phyloP scores from a whole-genome alignment of 352 stramenopile species.

The Phytopythium kandeliae region DNA sequence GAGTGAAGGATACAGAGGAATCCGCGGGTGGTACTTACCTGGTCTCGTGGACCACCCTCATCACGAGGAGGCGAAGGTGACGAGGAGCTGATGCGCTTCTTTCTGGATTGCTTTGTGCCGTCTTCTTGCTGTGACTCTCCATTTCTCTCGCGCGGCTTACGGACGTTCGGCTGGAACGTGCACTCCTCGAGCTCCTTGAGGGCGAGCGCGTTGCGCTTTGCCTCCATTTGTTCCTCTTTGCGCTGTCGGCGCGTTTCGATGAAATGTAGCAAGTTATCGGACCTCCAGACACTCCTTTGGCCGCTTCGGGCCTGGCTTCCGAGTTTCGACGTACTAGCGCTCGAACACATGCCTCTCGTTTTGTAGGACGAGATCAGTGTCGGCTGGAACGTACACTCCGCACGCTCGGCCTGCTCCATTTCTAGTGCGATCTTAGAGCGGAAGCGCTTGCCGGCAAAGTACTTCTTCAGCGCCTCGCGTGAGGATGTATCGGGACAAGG shows the following conservation, averaged over 20 bases:
- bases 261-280: slow-evolving; percentile 56
- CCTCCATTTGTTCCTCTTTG: slow-evolving; percentile 51
- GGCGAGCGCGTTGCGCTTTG: slow-evolving; percentile 49
- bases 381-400: slow-evolving; percentile 70
- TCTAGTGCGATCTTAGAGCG: slow-evolving; percentile 63
- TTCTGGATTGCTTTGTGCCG: background rate
- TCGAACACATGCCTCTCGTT: slow-evolving; percentile 10
- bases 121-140: background rate
- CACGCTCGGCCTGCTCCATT: slow-evolving; percentile 56
- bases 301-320: slow-evolving; percentile 14
- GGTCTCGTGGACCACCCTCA: background rate
- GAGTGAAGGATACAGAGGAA: no score
- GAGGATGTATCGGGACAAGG: slow-evolving; percentile 12
- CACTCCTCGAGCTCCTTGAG: slow-evolving; percentile 72
- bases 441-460: slow-evolving; percentile 66
- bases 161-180: slow-evolving; percentile 72
- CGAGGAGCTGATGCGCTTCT: slow-evolving; percentile 5
- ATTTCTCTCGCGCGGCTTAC: slow-evolving; percentile 8
- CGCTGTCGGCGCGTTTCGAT: slow-evolving; percentile 59
- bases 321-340: slow-evolving; percentile 41
- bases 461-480: slow-evolving; percentile 29
- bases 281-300: slow-evolving; percentile 37
- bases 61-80: slow-evolving; percentile 13
- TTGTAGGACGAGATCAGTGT: slow-evolving; percentile 26
- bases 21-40: slow-evolving; percentile 7